These are phyloP conservation scores for Zopfochytrium polystomum DNA, from an alignment of 371 early-diverging fungal species.

Conservation along the genomic window DNA sequence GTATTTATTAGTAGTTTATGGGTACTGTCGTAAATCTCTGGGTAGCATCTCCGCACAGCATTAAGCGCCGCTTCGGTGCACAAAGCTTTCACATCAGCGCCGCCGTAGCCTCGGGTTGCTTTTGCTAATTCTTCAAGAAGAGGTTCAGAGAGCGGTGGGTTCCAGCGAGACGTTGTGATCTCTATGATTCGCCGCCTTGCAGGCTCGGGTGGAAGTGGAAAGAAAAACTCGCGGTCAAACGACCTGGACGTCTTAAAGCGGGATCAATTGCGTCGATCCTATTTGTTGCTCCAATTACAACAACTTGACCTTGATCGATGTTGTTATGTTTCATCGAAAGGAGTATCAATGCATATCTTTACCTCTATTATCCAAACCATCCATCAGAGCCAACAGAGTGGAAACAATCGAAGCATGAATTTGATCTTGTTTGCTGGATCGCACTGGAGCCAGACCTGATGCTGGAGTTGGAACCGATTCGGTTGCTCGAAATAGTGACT, in stretches of 20 bases:
- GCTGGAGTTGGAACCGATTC: no score
- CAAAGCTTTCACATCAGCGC: constrained; percentile 87
- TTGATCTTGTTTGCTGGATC: constrained; percentile 61
- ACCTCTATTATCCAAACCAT: constrained; percentile 77
- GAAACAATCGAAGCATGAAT: constrained; percentile 79
- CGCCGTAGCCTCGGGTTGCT: constrained; percentile 87
- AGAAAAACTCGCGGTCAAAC: constrained; percentile 91
- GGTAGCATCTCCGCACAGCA: constrained; percentile 62
- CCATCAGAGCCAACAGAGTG: constrained; percentile 94
- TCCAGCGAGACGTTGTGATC: constrained; percentile 57
- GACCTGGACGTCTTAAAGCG: constrained; percentile 96
- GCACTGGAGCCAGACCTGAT: constrained; percentile 65
- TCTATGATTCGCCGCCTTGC: constrained; percentile 75
- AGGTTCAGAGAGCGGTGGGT: constrained; percentile 55
- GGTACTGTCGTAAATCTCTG: constrained; percentile 59
- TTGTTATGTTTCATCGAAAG: not conserved
- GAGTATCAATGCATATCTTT: not conserved
- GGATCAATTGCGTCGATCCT: constrained; percentile 91
- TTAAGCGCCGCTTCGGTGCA: constrained; percentile 75
- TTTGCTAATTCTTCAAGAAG: constrained; percentile 60
- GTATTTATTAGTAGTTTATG: constrained; percentile 50
- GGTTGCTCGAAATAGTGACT: no score
- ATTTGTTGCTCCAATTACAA: constrained; percentile 98
- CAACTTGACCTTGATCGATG: constrained; percentile 58
- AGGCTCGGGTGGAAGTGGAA: constrained; percentile 64